Conservation (phyloP, 148 eudicot species). For the Rhododendron williamsianum region DNA sequence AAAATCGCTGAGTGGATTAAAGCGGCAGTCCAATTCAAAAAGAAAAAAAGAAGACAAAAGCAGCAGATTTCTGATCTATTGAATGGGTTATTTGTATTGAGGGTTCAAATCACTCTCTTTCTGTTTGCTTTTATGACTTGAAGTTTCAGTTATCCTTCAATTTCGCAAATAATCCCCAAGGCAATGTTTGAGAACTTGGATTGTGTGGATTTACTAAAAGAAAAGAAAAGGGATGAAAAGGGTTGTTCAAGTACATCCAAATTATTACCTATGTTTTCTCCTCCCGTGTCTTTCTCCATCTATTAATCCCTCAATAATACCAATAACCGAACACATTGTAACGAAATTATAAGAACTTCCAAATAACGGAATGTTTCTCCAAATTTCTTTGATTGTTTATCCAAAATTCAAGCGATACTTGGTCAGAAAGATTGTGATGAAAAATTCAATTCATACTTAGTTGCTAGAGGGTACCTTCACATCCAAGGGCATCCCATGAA, state of each 20-base stretch:
- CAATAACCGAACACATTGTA: neutral
- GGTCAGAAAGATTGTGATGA: neutral
- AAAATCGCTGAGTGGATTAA: neutral
- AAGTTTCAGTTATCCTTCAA: neutral
- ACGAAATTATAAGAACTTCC: neutral
- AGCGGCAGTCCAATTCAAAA: neutral
- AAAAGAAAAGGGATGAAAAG: neutral
- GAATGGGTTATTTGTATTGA: neutral
- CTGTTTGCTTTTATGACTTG: neutral
- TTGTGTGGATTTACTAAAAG: neutral
- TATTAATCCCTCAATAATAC: neutral
- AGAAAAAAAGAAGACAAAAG: neutral
- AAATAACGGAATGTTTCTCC: too few species aligned
- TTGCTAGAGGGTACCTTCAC: conserved; percentile 56
- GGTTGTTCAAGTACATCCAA: neutral
- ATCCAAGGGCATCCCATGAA: conserved; percentile 98
- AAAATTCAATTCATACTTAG: too few species aligned
- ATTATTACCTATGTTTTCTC: neutral
- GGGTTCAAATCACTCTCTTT: neutral
- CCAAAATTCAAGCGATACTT: neutral
- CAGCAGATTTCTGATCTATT: neutral
- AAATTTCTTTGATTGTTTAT: neutral
- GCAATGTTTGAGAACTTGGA: neutral
- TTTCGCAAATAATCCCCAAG: neutral
- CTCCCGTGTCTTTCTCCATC: neutral